A percentile compares a stretch with the other conserved stretches of the same genome.
Conservation (phyloP, 177 flowering plant species). For the Vitis hybrid region DNA sequence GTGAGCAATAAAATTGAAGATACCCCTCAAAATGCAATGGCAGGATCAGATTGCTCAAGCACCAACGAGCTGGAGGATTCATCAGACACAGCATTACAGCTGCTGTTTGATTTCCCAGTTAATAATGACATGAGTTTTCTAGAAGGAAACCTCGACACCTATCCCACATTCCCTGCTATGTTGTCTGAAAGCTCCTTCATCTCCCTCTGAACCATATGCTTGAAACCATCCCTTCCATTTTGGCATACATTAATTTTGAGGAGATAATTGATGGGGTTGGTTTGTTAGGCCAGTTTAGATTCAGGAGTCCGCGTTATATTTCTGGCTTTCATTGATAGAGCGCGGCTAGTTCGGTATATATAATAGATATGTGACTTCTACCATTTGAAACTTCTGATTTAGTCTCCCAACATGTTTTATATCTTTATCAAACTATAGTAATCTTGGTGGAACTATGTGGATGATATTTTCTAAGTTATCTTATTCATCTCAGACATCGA, state of each 20-base stretch:
- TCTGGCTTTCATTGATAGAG: too few species aligned
- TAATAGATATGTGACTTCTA: too few species aligned
- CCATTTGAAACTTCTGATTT: too few species aligned
- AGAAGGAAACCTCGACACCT: constrained; percentile 34
- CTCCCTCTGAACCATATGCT: constrained; percentile 14
- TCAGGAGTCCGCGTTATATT: too few species aligned
- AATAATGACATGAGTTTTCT: constrained; percentile 82
- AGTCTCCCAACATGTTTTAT: too few species aligned
- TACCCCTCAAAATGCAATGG: constrained; percentile 15
- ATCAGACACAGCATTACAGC: constrained; percentile 58
- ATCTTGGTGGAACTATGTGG: too few species aligned
- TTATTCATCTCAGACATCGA: too few species aligned
- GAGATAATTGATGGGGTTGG: too few species aligned
- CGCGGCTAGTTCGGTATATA: too few species aligned
- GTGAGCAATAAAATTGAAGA: constrained; percentile 25
- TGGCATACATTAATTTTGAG: background rate
- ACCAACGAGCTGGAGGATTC: constrained; percentile 58
- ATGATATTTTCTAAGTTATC: too few species aligned
- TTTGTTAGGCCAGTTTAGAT: too few species aligned
- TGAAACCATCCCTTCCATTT: constrained; percentile 1
- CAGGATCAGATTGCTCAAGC: constrained; percentile 47
- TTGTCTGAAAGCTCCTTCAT: constrained; percentile 8
- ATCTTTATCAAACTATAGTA: too few species aligned
- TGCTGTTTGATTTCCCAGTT: constrained; percentile 67
- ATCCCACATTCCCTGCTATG: constrained; percentile 17